These are phyloP conservation scores for Coemansia sp. DNA, from an alignment of 192 early-diverging fungal genomes.

Conservation along the genomic window DNA sequence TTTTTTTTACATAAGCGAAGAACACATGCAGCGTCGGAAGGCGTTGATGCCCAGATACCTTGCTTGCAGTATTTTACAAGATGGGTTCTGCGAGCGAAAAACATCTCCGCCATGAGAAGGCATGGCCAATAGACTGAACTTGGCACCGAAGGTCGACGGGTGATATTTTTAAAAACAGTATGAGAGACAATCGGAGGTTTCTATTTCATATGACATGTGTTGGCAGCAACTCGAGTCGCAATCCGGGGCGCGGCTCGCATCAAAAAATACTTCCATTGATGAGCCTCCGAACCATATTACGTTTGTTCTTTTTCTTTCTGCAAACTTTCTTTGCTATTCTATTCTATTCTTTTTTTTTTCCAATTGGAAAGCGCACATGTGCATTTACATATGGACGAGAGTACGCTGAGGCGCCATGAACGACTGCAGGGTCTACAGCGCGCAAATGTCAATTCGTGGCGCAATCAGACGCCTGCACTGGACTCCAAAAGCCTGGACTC, in stretches of 20 bases:
- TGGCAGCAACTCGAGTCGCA: neutral
- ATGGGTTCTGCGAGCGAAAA: too few species aligned
- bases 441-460: slow-evolving; percentile 42
- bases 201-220: neutral
- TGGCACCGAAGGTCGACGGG: too few species aligned
- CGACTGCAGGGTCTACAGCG: slow-evolving; percentile 39
- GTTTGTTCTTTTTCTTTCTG: neutral
- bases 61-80: too few species aligned
- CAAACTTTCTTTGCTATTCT: slow-evolving; percentile 6
- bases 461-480: slow-evolving; percentile 18
- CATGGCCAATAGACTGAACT: too few species aligned
- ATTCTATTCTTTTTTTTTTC: neutral
- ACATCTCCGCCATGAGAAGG: too few species aligned
- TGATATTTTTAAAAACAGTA: too few species aligned
- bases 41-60: too few species aligned
- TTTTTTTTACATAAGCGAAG: too few species aligned
- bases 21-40: too few species aligned
- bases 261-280: neutral
- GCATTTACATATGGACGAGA: slow-evolving; percentile 42
- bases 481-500: slow-evolving; percentile 65
- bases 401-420: slow-evolving; percentile 47
- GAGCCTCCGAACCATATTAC: neutral
- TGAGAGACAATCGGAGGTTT: neutral
- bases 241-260: neutral
- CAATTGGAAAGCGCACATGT: slow-evolving; percentile 28